Percentiles rank a stretch among this genome's conserved stretches.
Evolutionary conservation across 148 eudicot species (phyloP).

Genomic region (Fagopyrum tataricum): DNA sequence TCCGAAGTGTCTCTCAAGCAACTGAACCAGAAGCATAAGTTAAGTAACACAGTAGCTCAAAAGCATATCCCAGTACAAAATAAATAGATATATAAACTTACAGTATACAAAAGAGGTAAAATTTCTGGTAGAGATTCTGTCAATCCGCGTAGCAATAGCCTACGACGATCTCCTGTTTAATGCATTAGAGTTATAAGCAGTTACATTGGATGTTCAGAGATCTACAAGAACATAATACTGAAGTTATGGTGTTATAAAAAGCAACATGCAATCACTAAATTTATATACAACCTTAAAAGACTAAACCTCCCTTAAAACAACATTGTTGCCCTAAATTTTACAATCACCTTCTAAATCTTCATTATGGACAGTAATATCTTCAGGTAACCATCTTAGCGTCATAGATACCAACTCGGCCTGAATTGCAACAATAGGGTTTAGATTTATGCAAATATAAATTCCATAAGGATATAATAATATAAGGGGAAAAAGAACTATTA

Average conservation of each 20-base stretch:
- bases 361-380: conserved; percentile 96
- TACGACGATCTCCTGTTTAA: conserved; percentile 79
- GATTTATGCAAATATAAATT: background rate
- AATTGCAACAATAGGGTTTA: conserved; percentile 9
- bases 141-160: conserved; percentile 79
- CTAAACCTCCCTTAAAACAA: background rate
- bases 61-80: background rate
- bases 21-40: conserved; percentile 29
- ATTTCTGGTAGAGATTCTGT: conserved; percentile 84
- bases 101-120: conserved; percentile 76
- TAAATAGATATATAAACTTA: conserved; percentile 33
- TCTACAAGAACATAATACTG: background rate
- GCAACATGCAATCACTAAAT: background rate
- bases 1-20: conserved; percentile 93
- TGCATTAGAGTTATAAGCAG: background rate
- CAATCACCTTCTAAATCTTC: conserved; percentile 91
- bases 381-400: conserved; percentile 99
- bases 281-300: background rate
- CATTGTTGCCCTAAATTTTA: conserved; percentile 5
- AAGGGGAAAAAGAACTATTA: conserved; percentile 2
- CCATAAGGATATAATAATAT: conserved; percentile 6
- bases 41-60: background rate
- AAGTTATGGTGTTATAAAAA: background rate
- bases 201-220: background rate
- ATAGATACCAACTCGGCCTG: conserved; percentile 94